These are phyloP conservation scores for Podospora fimiseda DNA, from an alignment of 495 filamentous ascomycete species.

Conservation along the genomic window DNA sequence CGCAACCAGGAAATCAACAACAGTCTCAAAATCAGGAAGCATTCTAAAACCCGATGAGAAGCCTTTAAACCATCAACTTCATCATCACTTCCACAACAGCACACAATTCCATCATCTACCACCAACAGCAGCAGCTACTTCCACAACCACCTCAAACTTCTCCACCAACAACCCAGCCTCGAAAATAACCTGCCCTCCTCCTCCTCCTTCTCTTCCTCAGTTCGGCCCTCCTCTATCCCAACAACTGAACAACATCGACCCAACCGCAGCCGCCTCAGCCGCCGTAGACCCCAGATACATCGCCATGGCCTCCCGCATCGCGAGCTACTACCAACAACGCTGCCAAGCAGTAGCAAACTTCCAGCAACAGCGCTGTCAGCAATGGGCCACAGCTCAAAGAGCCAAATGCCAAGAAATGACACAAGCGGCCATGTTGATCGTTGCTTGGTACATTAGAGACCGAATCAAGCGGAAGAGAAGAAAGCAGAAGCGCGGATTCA, in stretches of 20 bases:
- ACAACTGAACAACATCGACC: background rate
- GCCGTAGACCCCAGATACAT: slow-evolving; percentile 25
- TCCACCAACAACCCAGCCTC: background rate
- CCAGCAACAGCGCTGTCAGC: slow-evolving; percentile 34
- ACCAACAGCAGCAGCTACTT: slow-evolving; percentile 1
- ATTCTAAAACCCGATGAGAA: background rate
- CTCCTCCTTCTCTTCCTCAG: background rate
- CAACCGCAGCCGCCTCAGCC: background rate
- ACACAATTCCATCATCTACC: background rate
- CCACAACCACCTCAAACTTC: slow-evolving; percentile 1
- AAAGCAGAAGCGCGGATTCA: slow-evolving; percentile 20
- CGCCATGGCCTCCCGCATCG: slow-evolving; percentile 35
- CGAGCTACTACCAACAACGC: slow-evolving; percentile 33
- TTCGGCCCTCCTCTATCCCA: no score
- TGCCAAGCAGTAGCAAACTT: slow-evolving; percentile 29
- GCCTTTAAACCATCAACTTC: background rate
- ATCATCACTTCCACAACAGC: background rate
- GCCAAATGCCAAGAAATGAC: slow-evolving; percentile 33
- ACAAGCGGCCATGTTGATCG: slow-evolving; percentile 31
- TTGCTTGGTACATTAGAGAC: slow-evolving; percentile 35
- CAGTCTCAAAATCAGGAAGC: slow-evolving; percentile 2
- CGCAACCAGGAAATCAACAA: background rate
- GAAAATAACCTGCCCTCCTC: background rate
- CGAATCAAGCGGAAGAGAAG: slow-evolving; percentile 23
- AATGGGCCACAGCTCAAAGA: slow-evolving; percentile 29